Evolutionary conservation across 2,329 filamentous ascomycete genomes (phyloP), one percentile per base, ranked within the genome.

Genomic region (Fusarium sp.): DNA sequence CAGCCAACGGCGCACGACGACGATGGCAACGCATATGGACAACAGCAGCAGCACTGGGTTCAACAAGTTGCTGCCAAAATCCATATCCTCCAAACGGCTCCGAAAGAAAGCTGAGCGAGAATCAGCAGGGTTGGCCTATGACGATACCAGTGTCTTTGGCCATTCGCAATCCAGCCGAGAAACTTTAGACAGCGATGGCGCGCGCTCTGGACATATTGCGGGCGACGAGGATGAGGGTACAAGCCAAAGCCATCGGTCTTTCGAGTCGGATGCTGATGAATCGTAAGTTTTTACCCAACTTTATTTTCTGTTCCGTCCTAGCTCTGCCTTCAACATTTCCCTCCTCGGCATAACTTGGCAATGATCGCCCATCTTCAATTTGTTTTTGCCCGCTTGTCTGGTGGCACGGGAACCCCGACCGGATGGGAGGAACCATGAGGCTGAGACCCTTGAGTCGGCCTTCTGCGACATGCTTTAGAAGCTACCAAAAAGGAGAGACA

Each of bases 51-150:
- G 57, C 62, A 76, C 71, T 60, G 75, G 77, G 11, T 72, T 84
- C 38, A 78, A 76, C 53, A 86, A 84, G 73, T 77, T 87, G 27
- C 72, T 87, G 32, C 79, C 83, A 47, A 84, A 82, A 68, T 76
- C 78, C 33, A 78, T 86, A 49, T 73, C 76, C 25, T 76, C 77
- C 43, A 83, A 80, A 68, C 79, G 81, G 42, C 78, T 80, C 43
- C 77, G 77, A 53, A 81, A 77, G 72, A 82, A 78, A 71, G 77
- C 81, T 50, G 78, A 80, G 13, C 61, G 73, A 73, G 66, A 79
- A 74, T 49, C 63, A 10, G 67, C 68, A 38, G 66, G 70, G 52
- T 69, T 61, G 49, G 64, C 54, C 32, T 60, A 67, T 53, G 69
- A 62, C 46, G 60, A 66, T 57, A 47, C 69, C 63, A 69, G 75